Evolutionary conservation across 352 stramenopile genomes (phyloP).

Genomic region (Globisporangium cederbergense): DNA sequence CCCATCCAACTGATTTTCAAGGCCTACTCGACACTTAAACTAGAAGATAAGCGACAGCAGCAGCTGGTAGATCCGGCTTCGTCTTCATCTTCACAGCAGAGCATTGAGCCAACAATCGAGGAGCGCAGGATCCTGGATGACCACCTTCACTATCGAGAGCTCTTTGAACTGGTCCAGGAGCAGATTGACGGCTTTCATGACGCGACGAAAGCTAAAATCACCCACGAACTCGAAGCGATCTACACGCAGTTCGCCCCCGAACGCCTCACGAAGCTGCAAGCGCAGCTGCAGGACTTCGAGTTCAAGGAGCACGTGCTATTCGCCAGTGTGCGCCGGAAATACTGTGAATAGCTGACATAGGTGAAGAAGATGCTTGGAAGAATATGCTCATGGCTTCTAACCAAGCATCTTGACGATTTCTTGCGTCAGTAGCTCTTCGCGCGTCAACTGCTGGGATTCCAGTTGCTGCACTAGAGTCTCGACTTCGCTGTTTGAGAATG

Average conservation of each 20-base stretch:
- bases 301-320: slow-evolving; percentile 46
- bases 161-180: slow-evolving; percentile 31
- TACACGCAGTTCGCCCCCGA: slow-evolving; percentile 54
- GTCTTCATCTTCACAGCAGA: not conserved
- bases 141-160: slow-evolving; percentile 21
- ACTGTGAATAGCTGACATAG: slow-evolving; percentile 11
- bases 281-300: slow-evolving; percentile 50
- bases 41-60: slow-evolving; percentile 16
- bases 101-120: not conserved
- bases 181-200: slow-evolving; percentile 31
- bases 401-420: slow-evolving; percentile 8
- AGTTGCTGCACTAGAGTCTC: slow-evolving; percentile 23
- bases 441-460: slow-evolving; percentile 16
- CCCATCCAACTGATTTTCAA: slow-evolving; percentile 37
- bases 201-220: slow-evolving; percentile 17
- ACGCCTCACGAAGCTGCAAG: slow-evolving; percentile 39
- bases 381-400: not conserved
- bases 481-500: not conserved
- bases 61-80: not conserved
- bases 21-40: slow-evolving; percentile 26
- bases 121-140: slow-evolving; percentile 11
- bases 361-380: not conserved
- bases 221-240: slow-evolving; percentile 30
- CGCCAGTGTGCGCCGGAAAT: slow-evolving; percentile 43
- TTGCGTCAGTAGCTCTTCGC: slow-evolving; percentile 11